These are phyloP conservation scores for Dalbergia cultrata DNA, from an alignment of 306 rosid species.

Conservation along the genomic window DNA sequence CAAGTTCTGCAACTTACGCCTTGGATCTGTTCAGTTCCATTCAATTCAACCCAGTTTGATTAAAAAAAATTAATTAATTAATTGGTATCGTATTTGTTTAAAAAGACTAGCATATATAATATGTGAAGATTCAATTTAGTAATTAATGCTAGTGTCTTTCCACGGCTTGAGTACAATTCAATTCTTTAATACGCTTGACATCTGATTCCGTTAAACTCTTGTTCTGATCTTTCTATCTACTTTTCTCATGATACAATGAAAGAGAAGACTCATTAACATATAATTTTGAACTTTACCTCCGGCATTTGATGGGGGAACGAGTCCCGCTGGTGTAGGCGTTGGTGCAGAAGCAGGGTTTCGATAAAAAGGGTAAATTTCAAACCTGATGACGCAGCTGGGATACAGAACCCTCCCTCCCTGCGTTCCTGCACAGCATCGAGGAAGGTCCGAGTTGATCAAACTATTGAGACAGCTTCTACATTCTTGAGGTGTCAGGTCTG, in stretches of 20 bases:
- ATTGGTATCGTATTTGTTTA: not conserved
- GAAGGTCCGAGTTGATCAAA: not conserved
- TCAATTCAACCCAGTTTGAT: not conserved
- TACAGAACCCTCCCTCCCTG: constrained; percentile 15
- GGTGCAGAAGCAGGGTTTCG: not conserved
- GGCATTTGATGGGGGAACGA: not conserved
- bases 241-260: not conserved
- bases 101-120: too few species aligned
- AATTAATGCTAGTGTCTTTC: not conserved
- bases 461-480: constrained; percentile 27
- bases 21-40: not conserved
- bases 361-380: constrained; percentile 24
- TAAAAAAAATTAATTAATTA: too few species aligned
- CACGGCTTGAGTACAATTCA: not conserved
- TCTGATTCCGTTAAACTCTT: not conserved
- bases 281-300: not conserved
- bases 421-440: not conserved
- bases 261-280: too few species aligned
- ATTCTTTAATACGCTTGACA: not conserved
- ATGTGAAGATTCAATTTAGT: not conserved
- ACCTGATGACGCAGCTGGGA: not conserved
- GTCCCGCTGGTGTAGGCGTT: not conserved
- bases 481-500: not conserved
- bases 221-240: not conserved
- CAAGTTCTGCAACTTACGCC: not conserved